Conservation (phyloP, 1,139 yeast species). For the Geotrichum bryndzae region DNA sequence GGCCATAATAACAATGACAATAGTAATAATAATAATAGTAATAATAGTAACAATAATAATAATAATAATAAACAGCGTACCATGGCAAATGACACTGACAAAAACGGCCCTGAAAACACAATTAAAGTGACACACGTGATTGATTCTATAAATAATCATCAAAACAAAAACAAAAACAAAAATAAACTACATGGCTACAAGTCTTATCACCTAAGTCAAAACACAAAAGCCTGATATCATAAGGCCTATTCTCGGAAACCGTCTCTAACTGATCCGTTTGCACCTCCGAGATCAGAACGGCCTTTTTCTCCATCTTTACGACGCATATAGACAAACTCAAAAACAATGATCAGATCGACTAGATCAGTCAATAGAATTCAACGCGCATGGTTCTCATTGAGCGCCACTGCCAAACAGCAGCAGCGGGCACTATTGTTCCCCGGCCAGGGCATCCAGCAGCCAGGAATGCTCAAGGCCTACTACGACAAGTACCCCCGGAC, state of each 20-base stretch:
- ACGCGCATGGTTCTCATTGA: background rate
- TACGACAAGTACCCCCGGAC: constrained; percentile 23
- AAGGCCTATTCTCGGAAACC: too few relatives aligned
- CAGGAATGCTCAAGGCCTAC: constrained; percentile 34
- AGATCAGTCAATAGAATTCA: background rate
- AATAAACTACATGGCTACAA: background rate
- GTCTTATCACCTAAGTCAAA: background rate
- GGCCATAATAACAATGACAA: too few relatives aligned
- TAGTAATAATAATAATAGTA: too few relatives aligned
- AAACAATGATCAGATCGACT: background rate
- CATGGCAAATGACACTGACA: background rate
- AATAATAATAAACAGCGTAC: background rate
- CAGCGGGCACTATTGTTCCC: constrained; percentile 27
- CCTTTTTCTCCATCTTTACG: too few relatives aligned
- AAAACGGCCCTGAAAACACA: background rate
- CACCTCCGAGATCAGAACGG: too few relatives aligned
- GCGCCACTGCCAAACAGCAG: constrained; percentile 1
- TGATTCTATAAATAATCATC: background rate
- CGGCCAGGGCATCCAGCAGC: constrained; percentile 40
- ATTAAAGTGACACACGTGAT: background rate
- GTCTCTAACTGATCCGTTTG: too few relatives aligned
- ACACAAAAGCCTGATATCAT: too few relatives aligned
- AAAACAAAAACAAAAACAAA: too few relatives aligned
- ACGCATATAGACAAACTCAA: background rate
- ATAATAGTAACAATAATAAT: background rate